Base-by-base conservation (phyloP, 2,329 filamentous ascomycete species). In the Fusarium palustre region DNA sequence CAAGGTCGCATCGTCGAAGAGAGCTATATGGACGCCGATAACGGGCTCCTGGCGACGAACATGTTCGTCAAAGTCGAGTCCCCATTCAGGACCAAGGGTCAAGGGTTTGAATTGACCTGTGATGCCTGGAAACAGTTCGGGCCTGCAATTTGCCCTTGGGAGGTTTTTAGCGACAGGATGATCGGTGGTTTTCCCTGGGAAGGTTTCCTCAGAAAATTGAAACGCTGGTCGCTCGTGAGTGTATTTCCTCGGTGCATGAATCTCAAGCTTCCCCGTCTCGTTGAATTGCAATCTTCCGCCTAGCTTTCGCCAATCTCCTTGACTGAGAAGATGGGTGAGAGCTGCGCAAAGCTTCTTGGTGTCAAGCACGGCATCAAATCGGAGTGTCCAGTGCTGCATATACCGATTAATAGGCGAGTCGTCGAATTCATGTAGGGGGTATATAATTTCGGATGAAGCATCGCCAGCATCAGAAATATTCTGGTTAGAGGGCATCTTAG, bases 341-440 rank as follows among this genome's bases (percentile, higher is more conserved):
- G 56, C n/a, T 56, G 7, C 31, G 8, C 25, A 39, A 1, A 59
- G 13, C 20, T 46, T 59, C 10, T 20, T 6, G 1, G 33, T 59
- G 20, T 56, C 50, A 2, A 59, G 50, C 3, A 46, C 20, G 1
- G 56, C 56, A n/a, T 59, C 56, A 0, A 56, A 56, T 1, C 56
- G 56, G 0, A 59, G 4, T 6, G 50, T 56, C 56, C 56, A 59
- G 16, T 59, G 56, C 12, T 59, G 50, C 33, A 56, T 56, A 16
- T 59, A 45, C 7, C 55, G 49, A 25, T 59, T 59, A 16, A 59
- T 39, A 7, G 33, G 50, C 2, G 56, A 59, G 33, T 59, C 50
- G 3, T 59, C 50, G 7, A 59, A 59, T 22, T 56, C 56, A 11
- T 59, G 56, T 10, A 56, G 22, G 22, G 41, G 56, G 11, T 38